These are phyloP conservation scores for Aspergillus quadricinctus DNA, from an alignment of 2,329 filamentous ascomycete genomes.

Conservation along the genomic window DNA sequence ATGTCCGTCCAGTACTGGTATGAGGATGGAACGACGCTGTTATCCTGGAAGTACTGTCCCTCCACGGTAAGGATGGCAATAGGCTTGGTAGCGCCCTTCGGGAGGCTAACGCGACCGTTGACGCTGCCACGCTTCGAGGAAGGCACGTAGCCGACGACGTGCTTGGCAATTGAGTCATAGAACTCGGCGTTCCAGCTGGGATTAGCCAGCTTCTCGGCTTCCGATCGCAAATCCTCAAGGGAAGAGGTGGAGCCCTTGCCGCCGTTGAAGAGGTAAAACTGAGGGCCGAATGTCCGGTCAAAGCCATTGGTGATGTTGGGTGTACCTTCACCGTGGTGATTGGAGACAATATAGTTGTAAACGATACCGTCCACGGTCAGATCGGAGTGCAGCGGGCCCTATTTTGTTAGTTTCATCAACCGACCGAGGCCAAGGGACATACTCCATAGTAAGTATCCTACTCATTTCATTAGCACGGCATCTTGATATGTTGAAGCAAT, in stretches of 20 bases:
- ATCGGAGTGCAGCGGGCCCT: conserved; percentile 59
- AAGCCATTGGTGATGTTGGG: conserved; percentile 63
- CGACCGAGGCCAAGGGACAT: neutral
- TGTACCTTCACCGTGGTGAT: conserved; percentile 60
- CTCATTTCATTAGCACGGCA: neutral
- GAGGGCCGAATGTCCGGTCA: conserved; percentile 61
- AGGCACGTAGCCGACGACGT: conserved; percentile 57
- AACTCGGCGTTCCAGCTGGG: conserved; percentile 56
- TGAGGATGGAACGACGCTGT: conserved; percentile 50
- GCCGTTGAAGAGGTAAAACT: conserved; percentile 61
- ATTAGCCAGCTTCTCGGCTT: conserved; percentile 51
- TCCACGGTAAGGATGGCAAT: conserved; percentile 54
- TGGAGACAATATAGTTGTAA: conserved; percentile 62
- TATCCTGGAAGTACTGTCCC: conserved; percentile 56
- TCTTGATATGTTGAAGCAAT: neutral
- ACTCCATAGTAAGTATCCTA: conserved; percentile 29
- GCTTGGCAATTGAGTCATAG: conserved; percentile 59
- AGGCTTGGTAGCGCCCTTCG: conserved; percentile 47
- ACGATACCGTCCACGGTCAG: conserved; percentile 61
- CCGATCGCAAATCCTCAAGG: conserved; percentile 48
- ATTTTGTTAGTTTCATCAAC: neutral
- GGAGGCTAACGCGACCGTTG: conserved; percentile 50
- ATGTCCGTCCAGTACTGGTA: conserved; percentile 62
- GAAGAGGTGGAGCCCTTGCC: conserved; percentile 42
- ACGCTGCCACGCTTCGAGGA: conserved; percentile 50